Evolutionary conservation across 306 rosid genomes (phyloP), one percentile per base, ranked within the genome.

Genomic region (Dicorynia guianensis): DNA sequence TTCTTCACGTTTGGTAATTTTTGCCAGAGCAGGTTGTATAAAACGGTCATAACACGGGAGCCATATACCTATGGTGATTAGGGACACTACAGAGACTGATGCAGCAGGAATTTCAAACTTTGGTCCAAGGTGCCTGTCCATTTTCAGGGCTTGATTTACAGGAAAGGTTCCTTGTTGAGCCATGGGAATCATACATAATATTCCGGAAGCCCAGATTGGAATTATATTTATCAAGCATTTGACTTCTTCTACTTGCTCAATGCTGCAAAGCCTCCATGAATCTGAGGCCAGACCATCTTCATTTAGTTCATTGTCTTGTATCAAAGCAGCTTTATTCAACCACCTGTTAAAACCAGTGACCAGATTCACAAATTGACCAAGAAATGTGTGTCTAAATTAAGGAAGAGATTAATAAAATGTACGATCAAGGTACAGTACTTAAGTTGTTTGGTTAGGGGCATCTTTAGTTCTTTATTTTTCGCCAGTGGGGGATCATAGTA

Each of bases 171-270:
- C 68, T 14, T 60, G 86, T 71, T 86, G 93, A 17, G 33, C 33
- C 0, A 25, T 10, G 14, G 86, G 66, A 7, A 84, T 18, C 7
- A 52, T 11, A 70, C 49, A 76, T 0, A 86, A 4, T 36, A 87
- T 58, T 4, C 59, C 44, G 1, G 88, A 65, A 30, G 67, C 54
- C 85, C 90, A 85, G 0, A 91, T 67, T 8, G 90, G 91, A 6
- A 76, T n/a, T 8, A 65, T 8, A 65, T 76, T 50, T 0, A 71
- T 25, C 35, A 76, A 7, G 20, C 76, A 81, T 79, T 83, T 85
- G 0, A 82, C 62, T 36, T 86, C 88, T 75, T 88, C 93, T 0
- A 90, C 88, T 36, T 86, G 80, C 39, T 84, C 87, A 11, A 88
- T 76, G 80, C 75, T 79, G 70, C 84, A 76, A 0, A 88, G 69